Conservation (phyloP, 495 filamentous ascomycete genomes). For the Neurospora tetrasperma region DNA sequence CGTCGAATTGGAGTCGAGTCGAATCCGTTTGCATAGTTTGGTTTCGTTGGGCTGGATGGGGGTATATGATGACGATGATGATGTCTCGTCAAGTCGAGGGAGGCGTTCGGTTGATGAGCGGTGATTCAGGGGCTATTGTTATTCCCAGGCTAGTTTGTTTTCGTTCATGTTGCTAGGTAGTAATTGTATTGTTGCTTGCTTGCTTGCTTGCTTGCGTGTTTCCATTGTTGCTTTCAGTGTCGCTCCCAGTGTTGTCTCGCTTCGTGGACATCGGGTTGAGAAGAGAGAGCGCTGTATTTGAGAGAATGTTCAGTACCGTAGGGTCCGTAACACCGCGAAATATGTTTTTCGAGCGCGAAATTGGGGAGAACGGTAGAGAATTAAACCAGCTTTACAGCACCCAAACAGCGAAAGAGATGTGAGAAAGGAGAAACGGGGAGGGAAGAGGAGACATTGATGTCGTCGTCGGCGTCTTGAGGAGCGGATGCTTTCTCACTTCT, state of each 20-base stretch:
- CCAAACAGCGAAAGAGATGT: background rate
- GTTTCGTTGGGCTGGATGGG: background rate
- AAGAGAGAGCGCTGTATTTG: conserved; percentile 2
- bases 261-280: background rate
- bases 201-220: background rate
- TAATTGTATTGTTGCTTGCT: background rate
- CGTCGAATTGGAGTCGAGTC: background rate
- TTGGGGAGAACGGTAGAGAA: background rate
- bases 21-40: background rate
- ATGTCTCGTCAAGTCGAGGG: background rate
- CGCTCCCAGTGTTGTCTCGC: background rate
- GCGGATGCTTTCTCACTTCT: conserved; percentile 7
- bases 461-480: conserved; percentile 17
- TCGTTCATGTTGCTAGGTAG: background rate
- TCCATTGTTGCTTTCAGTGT: background rate
- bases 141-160: background rate
- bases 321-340: background rate
- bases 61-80: background rate
- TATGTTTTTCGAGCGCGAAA: background rate
- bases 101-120: background rate
- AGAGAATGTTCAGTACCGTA: background rate
- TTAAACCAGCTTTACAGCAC: background rate
- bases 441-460: conserved; percentile 4
- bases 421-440: conserved; percentile 4
- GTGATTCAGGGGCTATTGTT: background rate